These are phyloP conservation scores for Vitis riparia DNA, from an alignment of 164 flowering plant genomes.

Conservation along the genomic window DNA sequence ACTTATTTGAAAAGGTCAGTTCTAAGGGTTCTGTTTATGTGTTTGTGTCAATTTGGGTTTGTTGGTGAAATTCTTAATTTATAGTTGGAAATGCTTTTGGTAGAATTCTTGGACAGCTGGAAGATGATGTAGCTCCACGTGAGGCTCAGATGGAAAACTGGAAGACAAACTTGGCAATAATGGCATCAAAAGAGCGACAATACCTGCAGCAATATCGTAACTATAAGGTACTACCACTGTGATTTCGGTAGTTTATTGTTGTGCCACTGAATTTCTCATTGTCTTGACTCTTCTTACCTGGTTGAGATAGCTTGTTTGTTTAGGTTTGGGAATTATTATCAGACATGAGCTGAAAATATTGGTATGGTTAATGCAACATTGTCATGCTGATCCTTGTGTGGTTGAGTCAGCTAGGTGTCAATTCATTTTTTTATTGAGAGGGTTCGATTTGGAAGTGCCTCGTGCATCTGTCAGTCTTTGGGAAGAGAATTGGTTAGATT, in stretches of 20 bases:
- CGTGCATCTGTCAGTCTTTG: too few species aligned
- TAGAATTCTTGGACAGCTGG: slow-evolving; percentile 84
- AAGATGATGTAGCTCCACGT: slow-evolving; percentile 79
- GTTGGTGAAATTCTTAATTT: not conserved
- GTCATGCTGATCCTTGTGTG: too few species aligned
- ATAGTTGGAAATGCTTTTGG: slow-evolving; percentile 7
- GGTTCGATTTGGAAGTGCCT: too few species aligned
- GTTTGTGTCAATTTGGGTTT: not conserved
- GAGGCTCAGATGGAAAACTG: slow-evolving; percentile 78
- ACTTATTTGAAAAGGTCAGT: slow-evolving; percentile 84
- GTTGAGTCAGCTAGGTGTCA: too few species aligned
- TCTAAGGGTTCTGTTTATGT: not conserved
- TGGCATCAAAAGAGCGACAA: slow-evolving; percentile 91
- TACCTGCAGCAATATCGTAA: slow-evolving; percentile 75
- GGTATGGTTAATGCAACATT: not conserved
- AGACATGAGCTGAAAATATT: not conserved
- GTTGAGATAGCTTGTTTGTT: not conserved
- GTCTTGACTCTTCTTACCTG: not conserved
- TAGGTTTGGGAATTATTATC: too few species aligned
- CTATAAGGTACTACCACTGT: slow-evolving; percentile 59
- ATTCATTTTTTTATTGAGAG: too few species aligned
- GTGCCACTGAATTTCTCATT: not conserved
- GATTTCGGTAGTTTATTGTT: not conserved
- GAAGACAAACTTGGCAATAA: slow-evolving; percentile 77
- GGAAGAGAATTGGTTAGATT: too few species aligned